These are phyloP conservation scores for Ceratocystis albifundus DNA, from an alignment of 2,329 filamentous ascomycete genomes.

Conservation along the genomic window DNA sequence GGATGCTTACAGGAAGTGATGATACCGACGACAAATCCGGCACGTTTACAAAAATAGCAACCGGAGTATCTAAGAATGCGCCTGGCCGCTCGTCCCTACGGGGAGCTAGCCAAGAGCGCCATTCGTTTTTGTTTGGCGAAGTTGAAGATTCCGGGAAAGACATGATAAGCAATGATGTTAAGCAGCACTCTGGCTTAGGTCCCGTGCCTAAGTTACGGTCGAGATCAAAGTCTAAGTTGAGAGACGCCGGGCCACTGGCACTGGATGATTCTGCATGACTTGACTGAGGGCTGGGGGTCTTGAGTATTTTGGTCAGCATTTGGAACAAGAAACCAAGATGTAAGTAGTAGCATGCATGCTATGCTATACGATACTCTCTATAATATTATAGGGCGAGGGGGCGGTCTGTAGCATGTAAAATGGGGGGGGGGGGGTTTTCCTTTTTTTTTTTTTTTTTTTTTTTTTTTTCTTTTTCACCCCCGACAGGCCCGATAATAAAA, in stretches of 20 bases:
- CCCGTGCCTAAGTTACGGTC: slow-evolving; percentile 30
- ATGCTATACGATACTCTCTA: too few species aligned
- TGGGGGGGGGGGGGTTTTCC: too few species aligned
- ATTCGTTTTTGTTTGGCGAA: slow-evolving; percentile 51
- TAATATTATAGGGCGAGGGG: too few species aligned
- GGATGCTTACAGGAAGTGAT: slow-evolving; percentile 56
- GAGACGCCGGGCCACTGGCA: not conserved
- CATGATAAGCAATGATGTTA: slow-evolving; percentile 29
- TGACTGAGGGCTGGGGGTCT: too few species aligned
- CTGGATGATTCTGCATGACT: too few species aligned
- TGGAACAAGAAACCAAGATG: too few species aligned
- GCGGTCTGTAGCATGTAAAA: too few species aligned
- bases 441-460: too few species aligned
- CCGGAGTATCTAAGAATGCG: slow-evolving; percentile 29
- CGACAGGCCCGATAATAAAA: too few species aligned
- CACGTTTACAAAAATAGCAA: slow-evolving; percentile 24
- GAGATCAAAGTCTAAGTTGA: slow-evolving; percentile 34
- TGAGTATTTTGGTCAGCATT: too few species aligned
- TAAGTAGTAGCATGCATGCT: too few species aligned
- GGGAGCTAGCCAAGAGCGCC: slow-evolving; percentile 39
- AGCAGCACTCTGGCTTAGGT: slow-evolving; percentile 47
- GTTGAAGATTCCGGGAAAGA: slow-evolving; percentile 32
- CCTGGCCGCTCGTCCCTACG: slow-evolving; percentile 16
- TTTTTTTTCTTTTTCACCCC: too few species aligned
- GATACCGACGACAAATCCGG: slow-evolving; percentile 28